Evolutionary conservation across 1,284 basidiomycete species (phyloP).

Genomic region (Trichosporon coremiiforme): DNA sequence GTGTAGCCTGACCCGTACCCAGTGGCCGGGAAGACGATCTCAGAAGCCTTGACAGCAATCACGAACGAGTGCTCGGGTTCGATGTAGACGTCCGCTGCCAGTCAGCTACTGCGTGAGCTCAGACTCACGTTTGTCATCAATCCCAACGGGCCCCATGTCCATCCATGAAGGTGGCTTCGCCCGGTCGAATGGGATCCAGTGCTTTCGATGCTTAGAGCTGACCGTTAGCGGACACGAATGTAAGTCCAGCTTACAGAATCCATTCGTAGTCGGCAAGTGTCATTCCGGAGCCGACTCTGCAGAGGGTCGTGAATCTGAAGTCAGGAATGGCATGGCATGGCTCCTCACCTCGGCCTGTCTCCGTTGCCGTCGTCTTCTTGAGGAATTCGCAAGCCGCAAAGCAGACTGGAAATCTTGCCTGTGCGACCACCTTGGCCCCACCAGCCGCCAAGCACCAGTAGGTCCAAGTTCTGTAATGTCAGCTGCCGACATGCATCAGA

Average conservation of each 20-base stretch:
- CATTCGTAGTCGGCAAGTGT: constrained; percentile 80
- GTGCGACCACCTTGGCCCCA: constrained; percentile 58
- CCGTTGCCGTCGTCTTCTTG: constrained; percentile 61
- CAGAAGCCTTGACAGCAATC: constrained; percentile 84
- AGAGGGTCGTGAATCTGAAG: constrained; percentile 61
- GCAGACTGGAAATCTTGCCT: constrained; percentile 56
- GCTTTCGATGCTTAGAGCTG: constrained; percentile 50
- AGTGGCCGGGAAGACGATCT: constrained; percentile 65
- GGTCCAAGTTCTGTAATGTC: constrained; percentile 69
- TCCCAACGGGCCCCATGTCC: constrained; percentile 41
- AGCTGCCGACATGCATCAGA: background rate
- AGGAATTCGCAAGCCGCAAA: constrained; percentile 55
- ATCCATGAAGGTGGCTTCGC: constrained; percentile 51
- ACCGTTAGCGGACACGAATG: background rate
- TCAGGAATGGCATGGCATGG: background rate
- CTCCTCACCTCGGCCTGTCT: constrained; percentile 63
- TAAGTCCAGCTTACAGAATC: constrained; percentile 57
- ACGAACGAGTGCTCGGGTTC: constrained; percentile 61
- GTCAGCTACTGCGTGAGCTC: constrained; percentile 25
- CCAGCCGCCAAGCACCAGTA: constrained; percentile 72
- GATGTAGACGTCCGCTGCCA: constrained; percentile 56
- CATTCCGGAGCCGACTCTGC: constrained; percentile 82
- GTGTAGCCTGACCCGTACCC: constrained; percentile 49
- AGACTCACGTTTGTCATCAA: constrained; percentile 54
- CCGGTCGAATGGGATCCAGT: constrained; percentile 55